Conservation (phyloP, 2,329 filamentous ascomycete genomes). For the Pseudogymnoascus sp. region DNA sequence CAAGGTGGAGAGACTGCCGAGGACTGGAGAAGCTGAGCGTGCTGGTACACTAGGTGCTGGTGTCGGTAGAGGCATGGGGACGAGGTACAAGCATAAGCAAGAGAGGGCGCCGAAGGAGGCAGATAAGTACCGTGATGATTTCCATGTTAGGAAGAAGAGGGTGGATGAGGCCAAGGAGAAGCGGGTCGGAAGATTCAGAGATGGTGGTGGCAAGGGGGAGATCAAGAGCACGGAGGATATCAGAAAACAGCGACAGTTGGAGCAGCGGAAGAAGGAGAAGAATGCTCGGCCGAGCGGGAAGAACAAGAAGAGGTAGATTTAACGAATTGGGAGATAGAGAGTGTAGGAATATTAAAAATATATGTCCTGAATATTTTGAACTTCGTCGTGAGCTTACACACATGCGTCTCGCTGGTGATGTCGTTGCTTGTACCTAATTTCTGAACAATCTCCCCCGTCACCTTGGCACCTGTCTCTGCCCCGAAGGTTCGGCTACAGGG, state of each 20-base stretch:
- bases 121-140: slow-evolving; percentile 88
- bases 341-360: not conserved
- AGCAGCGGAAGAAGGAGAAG: slow-evolving; percentile 75
- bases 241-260: slow-evolving; percentile 68
- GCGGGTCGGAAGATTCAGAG: slow-evolving; percentile 64
- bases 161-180: slow-evolving; percentile 83
- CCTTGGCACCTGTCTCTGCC: not conserved
- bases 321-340: not conserved
- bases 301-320: slow-evolving; percentile 17
- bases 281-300: slow-evolving; percentile 74
- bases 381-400: not conserved
- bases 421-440: not conserved
- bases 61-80: slow-evolving; percentile 37
- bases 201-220: slow-evolving; percentile 68
- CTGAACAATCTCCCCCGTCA: not conserved
- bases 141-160: slow-evolving; percentile 81
- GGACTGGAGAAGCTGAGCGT: slow-evolving; percentile 74
- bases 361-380: not conserved
- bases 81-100: slow-evolving; percentile 76
- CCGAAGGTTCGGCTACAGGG: not conserved
- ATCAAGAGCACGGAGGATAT: slow-evolving; percentile 79
- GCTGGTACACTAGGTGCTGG: slow-evolving; percentile 28
- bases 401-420: not conserved
- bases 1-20: slow-evolving; percentile 68
- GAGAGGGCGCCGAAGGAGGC: slow-evolving; percentile 87